Evolutionary conservation across 75 land plant species (phyloP).

Genomic region (Cryptomeria japonica): DNA sequence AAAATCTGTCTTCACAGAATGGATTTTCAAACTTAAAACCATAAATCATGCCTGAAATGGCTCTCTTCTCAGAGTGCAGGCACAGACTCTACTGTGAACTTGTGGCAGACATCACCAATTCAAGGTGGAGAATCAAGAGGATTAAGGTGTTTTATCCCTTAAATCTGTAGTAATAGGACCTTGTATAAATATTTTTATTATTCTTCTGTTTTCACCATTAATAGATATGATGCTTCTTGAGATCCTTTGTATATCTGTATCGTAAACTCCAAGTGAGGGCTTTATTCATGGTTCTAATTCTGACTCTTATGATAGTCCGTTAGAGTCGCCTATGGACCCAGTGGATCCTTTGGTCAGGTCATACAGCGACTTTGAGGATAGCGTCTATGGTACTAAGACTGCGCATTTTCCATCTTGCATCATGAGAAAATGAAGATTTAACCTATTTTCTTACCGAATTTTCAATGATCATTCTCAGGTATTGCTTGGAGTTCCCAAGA

Average conservation of each 20-base stretch:
- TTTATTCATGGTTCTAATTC: background rate
- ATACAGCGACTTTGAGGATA: slow-evolving; percentile 95
- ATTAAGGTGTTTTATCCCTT: slow-evolving; percentile 37
- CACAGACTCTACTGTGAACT: slow-evolving; percentile 92
- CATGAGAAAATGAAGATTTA: background rate
- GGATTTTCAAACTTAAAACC: background rate
- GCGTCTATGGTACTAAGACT: slow-evolving; percentile 79
- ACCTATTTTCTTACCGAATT: background rate
- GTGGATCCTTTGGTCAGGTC: slow-evolving; percentile 78
- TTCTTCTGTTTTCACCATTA: background rate
- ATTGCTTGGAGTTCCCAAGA: slow-evolving; percentile 95
- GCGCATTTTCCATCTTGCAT: background rate
- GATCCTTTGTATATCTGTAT: background rate
- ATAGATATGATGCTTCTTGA: background rate
- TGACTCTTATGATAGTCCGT: slow-evolving; percentile 30
- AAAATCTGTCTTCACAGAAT: background rate
- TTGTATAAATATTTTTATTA: background rate
- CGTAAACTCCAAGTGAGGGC: background rate
- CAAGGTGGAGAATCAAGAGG: slow-evolving; percentile 25
- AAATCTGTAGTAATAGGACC: background rate
- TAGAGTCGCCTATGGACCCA: slow-evolving; percentile 51
- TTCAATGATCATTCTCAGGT: slow-evolving; percentile 35
- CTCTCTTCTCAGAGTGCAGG: slow-evolving; percentile 79
- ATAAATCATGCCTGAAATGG: background rate
- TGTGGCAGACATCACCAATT: slow-evolving; percentile 62